Evolutionary conservation across 495 filamentous ascomycete species (phyloP).

Genomic region (Rostrohypoxylon terebratum): DNA sequence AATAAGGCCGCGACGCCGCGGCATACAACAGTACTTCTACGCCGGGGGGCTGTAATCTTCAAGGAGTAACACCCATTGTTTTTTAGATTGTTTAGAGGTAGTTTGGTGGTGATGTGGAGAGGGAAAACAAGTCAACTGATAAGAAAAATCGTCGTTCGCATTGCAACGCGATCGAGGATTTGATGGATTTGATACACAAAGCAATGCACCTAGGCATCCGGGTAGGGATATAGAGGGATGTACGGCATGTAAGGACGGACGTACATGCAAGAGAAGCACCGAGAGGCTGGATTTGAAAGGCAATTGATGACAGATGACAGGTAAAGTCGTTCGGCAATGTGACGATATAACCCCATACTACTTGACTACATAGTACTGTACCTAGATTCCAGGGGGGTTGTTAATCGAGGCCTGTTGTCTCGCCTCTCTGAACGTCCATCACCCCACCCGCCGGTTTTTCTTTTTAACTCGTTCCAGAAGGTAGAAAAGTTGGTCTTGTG

Average conservation of each 20-base stretch:
- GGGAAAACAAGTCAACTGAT: conserved; percentile 14
- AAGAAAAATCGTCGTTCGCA: conserved; percentile 16
- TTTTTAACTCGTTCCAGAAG: conserved; percentile 47
- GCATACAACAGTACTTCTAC: conserved; percentile 24
- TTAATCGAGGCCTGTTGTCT: conserved; percentile 21
- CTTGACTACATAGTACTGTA: no score
- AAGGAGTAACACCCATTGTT: not conserved
- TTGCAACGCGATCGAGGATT: conserved; percentile 29
- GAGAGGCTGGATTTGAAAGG: conserved; percentile 33
- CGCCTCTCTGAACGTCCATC: conserved; percentile 9
- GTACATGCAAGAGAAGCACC: conserved; percentile 41
- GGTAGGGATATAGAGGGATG: not conserved
- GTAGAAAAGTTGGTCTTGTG: conserved; percentile 35
- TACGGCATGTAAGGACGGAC: conserved; percentile 34
- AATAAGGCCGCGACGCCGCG: conserved; percentile 17
- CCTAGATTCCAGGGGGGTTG: conserved; percentile 15
- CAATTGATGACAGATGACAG: conserved; percentile 43
- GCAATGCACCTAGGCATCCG: not conserved
- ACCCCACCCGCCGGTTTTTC: conserved; percentile 36
- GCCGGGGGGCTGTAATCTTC: conserved; percentile 28
- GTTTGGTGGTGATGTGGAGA: conserved; percentile 8
- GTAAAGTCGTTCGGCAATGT: conserved; percentile 42
- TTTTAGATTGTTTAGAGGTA: not conserved
- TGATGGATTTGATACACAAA: not conserved
- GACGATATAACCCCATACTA: conserved; percentile 24